Evolutionary conservation across 139 green algal genomes (phyloP).

Genomic region (Diplosphaera chodatii): DNA sequence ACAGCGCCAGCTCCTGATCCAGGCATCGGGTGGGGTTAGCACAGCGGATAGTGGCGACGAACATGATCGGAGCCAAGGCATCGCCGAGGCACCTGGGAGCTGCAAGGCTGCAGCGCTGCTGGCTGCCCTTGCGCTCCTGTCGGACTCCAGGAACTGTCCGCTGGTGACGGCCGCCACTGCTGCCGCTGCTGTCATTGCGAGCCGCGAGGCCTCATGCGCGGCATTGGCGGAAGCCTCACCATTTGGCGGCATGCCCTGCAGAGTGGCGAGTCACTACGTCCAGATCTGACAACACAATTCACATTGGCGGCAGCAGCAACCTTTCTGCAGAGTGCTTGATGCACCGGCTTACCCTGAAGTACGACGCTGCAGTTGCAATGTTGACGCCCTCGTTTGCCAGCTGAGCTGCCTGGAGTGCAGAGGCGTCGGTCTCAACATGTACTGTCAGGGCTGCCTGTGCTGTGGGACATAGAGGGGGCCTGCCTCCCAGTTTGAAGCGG

Average conservation of each 20-base stretch:
- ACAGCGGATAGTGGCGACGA: too few relatives aligned
- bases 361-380: conserved; percentile 8
- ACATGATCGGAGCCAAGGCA: not conserved
- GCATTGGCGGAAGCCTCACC: not conserved
- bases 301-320: too few relatives aligned
- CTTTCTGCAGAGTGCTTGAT: too few relatives aligned
- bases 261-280: too few relatives aligned
- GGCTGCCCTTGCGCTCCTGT: not conserved
- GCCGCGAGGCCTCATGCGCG: not conserved
- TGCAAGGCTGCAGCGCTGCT: not conserved
- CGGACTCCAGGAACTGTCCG: not conserved
- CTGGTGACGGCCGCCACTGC: not conserved
- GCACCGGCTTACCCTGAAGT: conserved; percentile 23
- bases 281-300: too few relatives aligned
- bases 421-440: too few relatives aligned
- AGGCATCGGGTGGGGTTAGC: too few relatives aligned
- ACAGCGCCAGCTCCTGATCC: too few relatives aligned
- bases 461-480: too few relatives aligned
- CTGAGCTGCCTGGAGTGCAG: conserved; percentile 12
- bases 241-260: not conserved
- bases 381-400: conserved; percentile 12
- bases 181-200: not conserved
- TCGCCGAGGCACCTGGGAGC: not conserved
- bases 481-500: too few relatives aligned
- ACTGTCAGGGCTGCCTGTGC: too few relatives aligned